These are phyloP conservation scores for Cadophora sp. DNA, from an alignment of 2,329 filamentous ascomycete genomes.

Conservation along the genomic window DNA sequence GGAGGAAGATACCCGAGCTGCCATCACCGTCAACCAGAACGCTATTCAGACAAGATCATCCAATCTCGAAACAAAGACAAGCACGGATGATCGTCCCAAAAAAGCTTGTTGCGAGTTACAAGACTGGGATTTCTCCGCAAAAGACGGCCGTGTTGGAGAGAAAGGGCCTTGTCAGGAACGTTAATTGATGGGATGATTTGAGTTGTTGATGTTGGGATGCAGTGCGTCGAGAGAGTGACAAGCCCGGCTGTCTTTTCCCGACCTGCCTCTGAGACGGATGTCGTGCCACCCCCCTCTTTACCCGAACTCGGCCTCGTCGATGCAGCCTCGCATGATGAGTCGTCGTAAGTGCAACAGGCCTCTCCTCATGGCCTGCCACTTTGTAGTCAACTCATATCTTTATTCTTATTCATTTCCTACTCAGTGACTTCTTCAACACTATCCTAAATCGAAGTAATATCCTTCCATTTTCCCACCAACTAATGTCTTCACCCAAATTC, in stretches of 20 bases:
- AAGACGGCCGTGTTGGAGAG: background rate
- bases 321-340: constrained; percentile 5
- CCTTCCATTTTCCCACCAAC: background rate
- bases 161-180: background rate
- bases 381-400: background rate
- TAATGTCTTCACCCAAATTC: background rate
- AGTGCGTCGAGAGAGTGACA: background rate
- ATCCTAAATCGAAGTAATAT: background rate
- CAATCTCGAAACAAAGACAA: background rate
- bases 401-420: background rate
- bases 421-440: background rate
- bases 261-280: constrained; percentile 5
- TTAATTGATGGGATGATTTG: constrained; percentile 1
- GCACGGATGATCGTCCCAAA: constrained; percentile 10
- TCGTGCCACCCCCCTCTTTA: background rate
- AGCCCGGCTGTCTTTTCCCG: background rate
- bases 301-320: background rate
- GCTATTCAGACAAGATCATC: background rate
- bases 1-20: constrained; percentile 5
- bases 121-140: constrained; percentile 2
- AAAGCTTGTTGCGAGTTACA: constrained; percentile 14
- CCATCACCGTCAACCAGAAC: background rate
- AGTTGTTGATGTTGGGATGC: background rate
- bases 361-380: background rate
- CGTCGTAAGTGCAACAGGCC: background rate